Percentiles rank a stretch among this genome's conserved stretches.
phyloP scores from a whole-genome alignment of 768 basidiomycete species.

The Psilocybe azurescens region DNA sequence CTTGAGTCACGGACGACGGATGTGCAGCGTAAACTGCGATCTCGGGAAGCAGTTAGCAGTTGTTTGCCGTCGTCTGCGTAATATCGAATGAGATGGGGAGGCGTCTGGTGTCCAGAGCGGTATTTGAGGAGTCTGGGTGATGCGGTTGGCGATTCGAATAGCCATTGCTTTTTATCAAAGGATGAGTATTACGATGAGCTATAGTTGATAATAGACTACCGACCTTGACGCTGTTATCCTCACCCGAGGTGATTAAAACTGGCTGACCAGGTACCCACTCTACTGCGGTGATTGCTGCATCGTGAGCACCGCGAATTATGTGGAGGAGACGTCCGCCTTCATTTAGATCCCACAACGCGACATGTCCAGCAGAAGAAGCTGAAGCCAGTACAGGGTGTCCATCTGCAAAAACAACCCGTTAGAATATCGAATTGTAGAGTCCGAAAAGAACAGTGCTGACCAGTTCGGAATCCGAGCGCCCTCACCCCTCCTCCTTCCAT shows the following conservation, averaged over 20 bases:
- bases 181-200: background rate
- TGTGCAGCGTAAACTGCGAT: conserved; percentile 88
- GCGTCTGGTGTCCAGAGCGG: conserved; percentile 89
- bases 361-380: conserved; percentile 83
- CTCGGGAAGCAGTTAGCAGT: conserved; percentile 85
- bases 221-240: conserved; percentile 96
- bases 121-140: conserved; percentile 90
- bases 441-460: conserved; percentile 40
- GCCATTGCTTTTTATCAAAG: conserved; percentile 80
- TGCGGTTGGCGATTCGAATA: conserved; percentile 90
- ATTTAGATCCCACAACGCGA: conserved; percentile 94
- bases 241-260: conserved; percentile 85
- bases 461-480: conserved; percentile 85
- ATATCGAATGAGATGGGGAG: conserved; percentile 91
- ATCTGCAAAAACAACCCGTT: conserved; percentile 48
- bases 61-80: conserved; percentile 99
- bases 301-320: conserved; percentile 87
- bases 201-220: background rate
- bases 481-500: conserved; percentile 87
- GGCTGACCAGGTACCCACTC: conserved; percentile 97
- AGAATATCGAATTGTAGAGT: conserved; percentile 8
- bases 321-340: conserved; percentile 83
- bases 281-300: conserved; percentile 78
- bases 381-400: conserved; percentile 89
- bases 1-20: conserved; percentile 95